A percentile compares a stretch with the other conserved stretches of the same genome.
Conservation (phyloP, 2,329 filamentous ascomycete genomes). For the Fusarium sp. region DNA sequence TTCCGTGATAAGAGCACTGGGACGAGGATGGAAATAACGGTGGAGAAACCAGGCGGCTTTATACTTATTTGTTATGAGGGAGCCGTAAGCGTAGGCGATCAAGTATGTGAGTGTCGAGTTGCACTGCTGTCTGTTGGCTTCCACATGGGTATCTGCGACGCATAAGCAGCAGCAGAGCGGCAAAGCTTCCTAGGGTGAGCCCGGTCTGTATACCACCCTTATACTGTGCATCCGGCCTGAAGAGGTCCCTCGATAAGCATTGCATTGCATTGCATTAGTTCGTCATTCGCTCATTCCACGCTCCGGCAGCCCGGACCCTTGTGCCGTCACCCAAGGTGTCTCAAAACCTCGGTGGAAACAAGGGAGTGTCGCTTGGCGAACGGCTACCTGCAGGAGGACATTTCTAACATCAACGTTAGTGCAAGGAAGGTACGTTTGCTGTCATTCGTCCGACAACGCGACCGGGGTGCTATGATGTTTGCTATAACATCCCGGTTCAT, state of each 20-base stretch:
- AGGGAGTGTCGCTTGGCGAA: conserved; percentile 4
- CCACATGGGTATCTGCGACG: conserved; percentile 11
- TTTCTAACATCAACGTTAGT: conserved; percentile 11
- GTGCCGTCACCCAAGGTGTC: conserved; percentile 11
- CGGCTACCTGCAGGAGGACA: conserved; percentile 14
- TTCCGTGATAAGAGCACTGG: not conserved
- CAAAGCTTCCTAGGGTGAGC: conserved; percentile 18
- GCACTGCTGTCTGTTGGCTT: conserved; percentile 15
- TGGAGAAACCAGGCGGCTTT: conserved; percentile 7
- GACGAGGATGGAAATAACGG: not conserved
- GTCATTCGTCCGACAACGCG: conserved; percentile 11
- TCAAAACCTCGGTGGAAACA: conserved; percentile 7
- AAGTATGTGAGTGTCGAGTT: not conserved
- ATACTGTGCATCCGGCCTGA: conserved; percentile 7
- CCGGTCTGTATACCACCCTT: conserved; percentile 16
- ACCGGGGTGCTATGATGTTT: conserved; percentile 26
- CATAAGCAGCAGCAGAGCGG: conserved; percentile 19
- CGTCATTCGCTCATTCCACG: conserved; percentile 20
- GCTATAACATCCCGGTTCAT: conserved; percentile 18
- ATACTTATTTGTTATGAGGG: conserved; percentile 16
- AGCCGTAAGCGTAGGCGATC: conserved; percentile 7
- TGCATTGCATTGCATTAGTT: conserved; percentile 33
- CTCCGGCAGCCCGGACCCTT: conserved; percentile 30
- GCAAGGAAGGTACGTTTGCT: not conserved
- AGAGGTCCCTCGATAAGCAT: conserved; percentile 26